Conservation (phyloP, 2,329 filamentous ascomycete genomes). For the Fusarium pseudoanthophilum region DNA sequence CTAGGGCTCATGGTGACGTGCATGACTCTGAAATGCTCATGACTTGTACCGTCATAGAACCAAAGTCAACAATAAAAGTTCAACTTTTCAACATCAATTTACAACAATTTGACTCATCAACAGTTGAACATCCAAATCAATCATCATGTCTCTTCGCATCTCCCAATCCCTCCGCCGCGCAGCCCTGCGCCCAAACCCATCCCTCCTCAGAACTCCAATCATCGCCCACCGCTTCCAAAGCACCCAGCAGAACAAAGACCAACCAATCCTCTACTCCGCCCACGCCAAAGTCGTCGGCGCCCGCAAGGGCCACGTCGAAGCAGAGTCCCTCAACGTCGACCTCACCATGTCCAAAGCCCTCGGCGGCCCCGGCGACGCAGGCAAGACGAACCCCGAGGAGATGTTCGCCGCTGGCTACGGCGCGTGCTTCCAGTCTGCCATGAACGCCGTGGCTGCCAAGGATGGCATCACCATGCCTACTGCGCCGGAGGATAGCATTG, state of each 20-base stretch:
- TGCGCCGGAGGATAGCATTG: constrained; percentile 10
- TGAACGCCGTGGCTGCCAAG: constrained; percentile 17
- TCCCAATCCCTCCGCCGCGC: constrained; percentile 5
- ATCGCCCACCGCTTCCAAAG: not conserved
- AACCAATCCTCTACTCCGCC: constrained; percentile 1
- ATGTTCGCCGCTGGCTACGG: constrained; percentile 23
- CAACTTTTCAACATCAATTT: too few relatives aligned
- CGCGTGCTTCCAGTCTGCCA: constrained; percentile 23
- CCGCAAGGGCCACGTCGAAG: constrained; percentile 19
- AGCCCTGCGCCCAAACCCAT: not conserved
- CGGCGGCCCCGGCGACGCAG: constrained; percentile 15
- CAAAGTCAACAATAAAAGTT: not conserved
- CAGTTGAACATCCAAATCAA: not conserved
- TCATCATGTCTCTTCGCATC: constrained; percentile 12
- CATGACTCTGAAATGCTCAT: constrained; percentile 1
- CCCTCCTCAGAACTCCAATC: not conserved
- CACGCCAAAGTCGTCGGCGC: constrained; percentile 22
- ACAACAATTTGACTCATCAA: accelerated
- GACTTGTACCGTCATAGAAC: not conserved
- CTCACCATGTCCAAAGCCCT: constrained; percentile 29
- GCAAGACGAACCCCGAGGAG: constrained; percentile 17
- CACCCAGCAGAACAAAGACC: not conserved
- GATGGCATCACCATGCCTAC: constrained; percentile 15
- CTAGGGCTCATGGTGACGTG: constrained; percentile 25
- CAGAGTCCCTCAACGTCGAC: constrained; percentile 25